Base-by-base conservation (phyloP, 2,329 filamentous ascomycete genomes). In the Hortaea sp. region DNA sequence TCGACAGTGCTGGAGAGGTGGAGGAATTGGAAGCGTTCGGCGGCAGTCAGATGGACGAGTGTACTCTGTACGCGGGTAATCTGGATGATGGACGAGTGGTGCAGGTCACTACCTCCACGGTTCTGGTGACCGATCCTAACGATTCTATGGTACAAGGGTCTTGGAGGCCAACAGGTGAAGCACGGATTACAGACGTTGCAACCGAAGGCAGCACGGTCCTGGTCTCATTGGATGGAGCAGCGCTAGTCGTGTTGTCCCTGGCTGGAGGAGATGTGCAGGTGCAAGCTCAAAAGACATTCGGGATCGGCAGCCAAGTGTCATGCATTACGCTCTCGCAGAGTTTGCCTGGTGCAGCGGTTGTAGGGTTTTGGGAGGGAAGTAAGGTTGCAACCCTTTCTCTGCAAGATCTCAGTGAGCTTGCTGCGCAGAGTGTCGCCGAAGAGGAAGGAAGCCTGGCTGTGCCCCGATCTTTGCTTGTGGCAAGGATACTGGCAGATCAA, bases 301-400 rank as follows among this genome's bases (percentile, higher is more conserved):
- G n/a, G 9, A 9, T n/a, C 32, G 32, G 9, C n/a, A 70, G 78
- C 5, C 88, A 97, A 63, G 78, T 97, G 31, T 86, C 92, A 2
- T 94, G 89, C 57, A 73, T 97, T 7, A 81, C 90, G 41, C 75
- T 92, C 1, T 81, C 88, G 0, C 71, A 77, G 3, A 71, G 77
- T 32, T 69, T 82, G 10, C 69, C 74, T 4, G 72, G 78, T 42
- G 69, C 88, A 30, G 90, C 85, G 46, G 82, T 95, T 29, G 75
- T 92, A 11, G 89, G 88, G 1, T 92, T 94, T 66, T 97, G 90
- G 80, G 81, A 85, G 51, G 82, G 82, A n/a, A 85, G 87, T 5
- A 79, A 78, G 7, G 76, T 97, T 28, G 84, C 85, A 0, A 72
- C 97, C 31, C 71, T 95, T 39, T 75, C 82, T 48, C 63, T 94